These are phyloP conservation scores for Venturia oleaginea DNA, from an alignment of 2,329 filamentous ascomycete species.

Conservation along the genomic window DNA sequence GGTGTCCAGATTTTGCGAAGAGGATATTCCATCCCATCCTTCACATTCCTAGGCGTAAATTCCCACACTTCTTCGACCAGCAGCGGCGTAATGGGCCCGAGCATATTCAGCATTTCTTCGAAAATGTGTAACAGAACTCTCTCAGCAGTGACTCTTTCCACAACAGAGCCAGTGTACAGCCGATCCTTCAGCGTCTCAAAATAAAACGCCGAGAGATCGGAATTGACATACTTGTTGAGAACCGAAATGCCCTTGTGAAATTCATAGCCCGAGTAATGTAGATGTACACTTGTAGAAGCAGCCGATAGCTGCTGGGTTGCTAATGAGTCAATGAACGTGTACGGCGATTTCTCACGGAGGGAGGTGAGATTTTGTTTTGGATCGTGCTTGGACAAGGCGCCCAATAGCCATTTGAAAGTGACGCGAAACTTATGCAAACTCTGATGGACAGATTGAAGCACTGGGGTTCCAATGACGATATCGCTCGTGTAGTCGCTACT, in stretches of 20 bases:
- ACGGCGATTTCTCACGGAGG: not conserved
- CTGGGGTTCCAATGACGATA: constrained; percentile 68
- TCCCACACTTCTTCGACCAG: constrained; percentile 86
- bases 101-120: constrained; percentile 63
- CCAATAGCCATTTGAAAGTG: constrained; percentile 84
- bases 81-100: constrained; percentile 71
- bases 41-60: constrained; percentile 59
- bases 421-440: constrained; percentile 78
- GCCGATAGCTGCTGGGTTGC: constrained; percentile 65
- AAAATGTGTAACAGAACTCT: constrained; percentile 54
- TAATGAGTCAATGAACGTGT: constrained; percentile 54
- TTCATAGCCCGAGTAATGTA: constrained; percentile 61
- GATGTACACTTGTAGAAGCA: constrained; percentile 55
- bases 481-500: constrained; percentile 88
- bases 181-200: constrained; percentile 87
- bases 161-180: constrained; percentile 71
- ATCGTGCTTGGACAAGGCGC: constrained; percentile 41
- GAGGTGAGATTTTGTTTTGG: constrained; percentile 5
- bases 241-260: constrained; percentile 68
- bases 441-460: constrained; percentile 67
- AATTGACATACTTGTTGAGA: constrained; percentile 73
- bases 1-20: constrained; percentile 20
- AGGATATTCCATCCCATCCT: constrained; percentile 20
- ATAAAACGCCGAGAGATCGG: constrained; percentile 85
- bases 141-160: constrained; percentile 50